Percentiles rank a stretch among this genome's conserved stretches.
phyloP scores from a whole-genome alignment of 2,329 filamentous ascomycete genomes.

The Microdochium nivale region DNA sequence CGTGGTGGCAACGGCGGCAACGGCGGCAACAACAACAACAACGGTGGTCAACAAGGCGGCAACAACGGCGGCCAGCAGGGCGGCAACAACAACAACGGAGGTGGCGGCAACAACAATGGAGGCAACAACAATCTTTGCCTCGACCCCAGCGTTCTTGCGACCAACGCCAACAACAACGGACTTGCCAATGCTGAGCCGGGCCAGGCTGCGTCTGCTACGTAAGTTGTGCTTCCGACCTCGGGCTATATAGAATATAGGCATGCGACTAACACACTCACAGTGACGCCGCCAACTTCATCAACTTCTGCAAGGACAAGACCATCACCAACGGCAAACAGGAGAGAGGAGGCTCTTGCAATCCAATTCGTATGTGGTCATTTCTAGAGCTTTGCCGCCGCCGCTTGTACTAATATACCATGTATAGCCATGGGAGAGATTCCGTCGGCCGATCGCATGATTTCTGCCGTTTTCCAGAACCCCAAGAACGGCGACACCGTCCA shows the following conservation, averaged over 20 bases:
- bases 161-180: slow-evolving; percentile 31
- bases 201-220: slow-evolving; percentile 45
- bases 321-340: slow-evolving; percentile 54
- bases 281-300: slow-evolving; percentile 53
- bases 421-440: slow-evolving; percentile 54
- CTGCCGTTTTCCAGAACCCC: slow-evolving; percentile 44
- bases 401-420: slow-evolving; percentile 8
- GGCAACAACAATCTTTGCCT: slow-evolving; percentile 26
- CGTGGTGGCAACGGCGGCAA: slow-evolving; percentile 5
- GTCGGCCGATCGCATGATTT: slow-evolving; percentile 45
- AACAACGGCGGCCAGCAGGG: slow-evolving; percentile 9
- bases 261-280: slow-evolving; percentile 20
- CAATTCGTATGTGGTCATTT: slow-evolving; percentile 39
- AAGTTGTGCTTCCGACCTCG: slow-evolving; percentile 15
- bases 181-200: slow-evolving; percentile 24
- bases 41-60: slow-evolving; percentile 4
- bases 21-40: slow-evolving; percentile 4
- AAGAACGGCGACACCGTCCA: slow-evolving; percentile 38
- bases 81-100: slow-evolving; percentile 13
- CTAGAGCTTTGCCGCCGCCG: neutral
- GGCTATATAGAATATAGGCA: neutral
- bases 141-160: slow-evolving; percentile 35
- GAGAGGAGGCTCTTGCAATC: slow-evolving; percentile 53
- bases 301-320: slow-evolving; percentile 46
- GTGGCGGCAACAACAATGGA: slow-evolving; percentile 10